phyloP scores from a whole-genome alignment of 2,329 filamentous ascomycete species.

The Aspergillus sp. region DNA sequence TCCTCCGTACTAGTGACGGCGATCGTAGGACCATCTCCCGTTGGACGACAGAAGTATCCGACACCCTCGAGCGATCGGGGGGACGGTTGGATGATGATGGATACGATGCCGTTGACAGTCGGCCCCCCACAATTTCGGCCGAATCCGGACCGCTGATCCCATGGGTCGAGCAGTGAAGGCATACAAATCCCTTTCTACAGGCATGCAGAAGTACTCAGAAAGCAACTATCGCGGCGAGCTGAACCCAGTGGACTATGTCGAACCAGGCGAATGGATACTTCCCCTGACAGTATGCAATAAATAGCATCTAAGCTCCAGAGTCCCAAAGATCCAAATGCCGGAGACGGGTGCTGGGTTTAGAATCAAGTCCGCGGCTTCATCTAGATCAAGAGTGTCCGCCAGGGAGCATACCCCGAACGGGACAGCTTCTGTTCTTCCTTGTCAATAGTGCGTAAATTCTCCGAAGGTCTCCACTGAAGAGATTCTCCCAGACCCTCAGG shows the following conservation, averaged over 20 bases:
- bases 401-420: constrained; percentile 3
- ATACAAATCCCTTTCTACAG: neutral
- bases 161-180: neutral
- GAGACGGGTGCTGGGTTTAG: constrained; percentile 8
- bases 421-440: neutral
- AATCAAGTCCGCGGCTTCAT: neutral
- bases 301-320: neutral
- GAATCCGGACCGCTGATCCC: constrained; percentile 1
- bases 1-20: too few relatives aligned
- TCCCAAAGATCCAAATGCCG: constrained; percentile 3
- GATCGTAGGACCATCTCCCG: too few relatives aligned
- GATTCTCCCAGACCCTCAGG: constrained; percentile 3
- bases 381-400: neutral
- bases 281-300: neutral
- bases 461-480: too few relatives aligned
- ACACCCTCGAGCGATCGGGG: too few relatives aligned
- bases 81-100: too few relatives aligned
- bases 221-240: too few relatives aligned
- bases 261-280: constrained; percentile 1
- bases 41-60: too few relatives aligned
- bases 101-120: neutral
- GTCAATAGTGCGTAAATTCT: too few relatives aligned
- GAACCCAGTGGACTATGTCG: neutral
- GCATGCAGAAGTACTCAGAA: neutral
- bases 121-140: constrained; percentile 12